A percentile compares a stretch with the other conserved stretches of the same genome.
Conservation (phyloP, 2,329 filamentous ascomycete genomes). For the Curvularia verruculosa region DNA sequence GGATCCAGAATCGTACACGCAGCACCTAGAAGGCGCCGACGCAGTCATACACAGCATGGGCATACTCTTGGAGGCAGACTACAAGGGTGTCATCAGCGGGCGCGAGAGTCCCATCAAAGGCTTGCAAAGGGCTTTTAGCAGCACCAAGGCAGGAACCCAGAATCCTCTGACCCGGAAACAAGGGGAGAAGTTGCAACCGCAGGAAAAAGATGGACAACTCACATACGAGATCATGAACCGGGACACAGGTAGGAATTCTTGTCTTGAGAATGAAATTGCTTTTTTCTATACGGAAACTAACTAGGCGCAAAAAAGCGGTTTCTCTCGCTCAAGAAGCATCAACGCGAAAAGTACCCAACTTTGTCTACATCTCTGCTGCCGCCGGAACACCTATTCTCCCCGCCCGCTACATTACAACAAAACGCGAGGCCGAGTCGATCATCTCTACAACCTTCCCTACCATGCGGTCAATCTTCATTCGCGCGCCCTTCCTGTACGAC, state of each 20-base stretch:
- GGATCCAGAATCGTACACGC: slow-evolving; percentile 76
- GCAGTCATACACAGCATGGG: slow-evolving; percentile 95
- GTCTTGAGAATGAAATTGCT: slow-evolving; percentile 2
- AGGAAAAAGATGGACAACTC: slow-evolving; percentile 74
- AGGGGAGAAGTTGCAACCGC: slow-evolving; percentile 65
- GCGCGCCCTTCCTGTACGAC: slow-evolving; percentile 91
- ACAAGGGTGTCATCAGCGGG: slow-evolving; percentile 89
- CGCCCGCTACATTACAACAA: slow-evolving; percentile 84
- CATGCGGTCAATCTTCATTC: slow-evolving; percentile 80
- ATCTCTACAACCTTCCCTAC: slow-evolving; percentile 74
- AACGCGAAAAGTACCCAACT: slow-evolving; percentile 68
- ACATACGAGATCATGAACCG: slow-evolving; percentile 99
- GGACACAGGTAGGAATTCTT: slow-evolving; percentile 62
- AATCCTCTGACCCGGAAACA: slow-evolving; percentile 71
- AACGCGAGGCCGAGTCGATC: slow-evolving; percentile 83
- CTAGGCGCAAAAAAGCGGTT: slow-evolving; percentile 62
- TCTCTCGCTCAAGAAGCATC: slow-evolving; percentile 79
- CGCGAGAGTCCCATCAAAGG: slow-evolving; percentile 81
- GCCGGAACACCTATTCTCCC: slow-evolving; percentile 86
- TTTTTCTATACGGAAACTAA: neutral
- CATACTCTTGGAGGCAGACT: slow-evolving; percentile 94
- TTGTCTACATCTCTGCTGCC: slow-evolving; percentile 88
- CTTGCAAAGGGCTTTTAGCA: slow-evolving; percentile 77
- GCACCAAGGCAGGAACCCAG: slow-evolving; percentile 64
- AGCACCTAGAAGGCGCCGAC: slow-evolving; percentile 76